These are phyloP conservation scores for Neoboletus magnificus DNA, from an alignment of 768 basidiomycete genomes.

Conservation along the genomic window DNA sequence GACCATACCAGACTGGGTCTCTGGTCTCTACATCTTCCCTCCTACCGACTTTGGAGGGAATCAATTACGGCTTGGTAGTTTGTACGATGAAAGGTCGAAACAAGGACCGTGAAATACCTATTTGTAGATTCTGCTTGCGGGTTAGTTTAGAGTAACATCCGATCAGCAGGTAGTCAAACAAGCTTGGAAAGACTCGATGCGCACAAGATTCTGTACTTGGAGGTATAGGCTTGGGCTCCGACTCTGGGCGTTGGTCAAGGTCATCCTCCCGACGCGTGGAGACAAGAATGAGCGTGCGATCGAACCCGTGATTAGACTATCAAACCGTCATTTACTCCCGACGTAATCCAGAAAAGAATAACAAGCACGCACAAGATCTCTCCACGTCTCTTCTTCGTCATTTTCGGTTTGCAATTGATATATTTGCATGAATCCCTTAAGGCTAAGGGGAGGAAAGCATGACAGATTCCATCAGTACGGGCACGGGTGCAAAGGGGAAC, in stretches of 20 bases:
- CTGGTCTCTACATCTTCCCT: slow-evolving; percentile 5
- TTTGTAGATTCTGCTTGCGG: slow-evolving; percentile 18
- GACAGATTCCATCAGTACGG: background rate
- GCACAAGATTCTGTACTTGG: slow-evolving; percentile 17
- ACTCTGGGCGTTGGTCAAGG: slow-evolving; percentile 13
- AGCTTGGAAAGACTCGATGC: background rate
- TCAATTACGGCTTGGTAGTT: slow-evolving; percentile 15
- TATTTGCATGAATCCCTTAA: slow-evolving; percentile 78
- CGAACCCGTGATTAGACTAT: slow-evolving; percentile 74
- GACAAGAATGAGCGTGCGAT: slow-evolving; percentile 59
- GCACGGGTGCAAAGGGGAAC: background rate
- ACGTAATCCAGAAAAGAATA: background rate
- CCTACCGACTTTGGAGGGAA: background rate
- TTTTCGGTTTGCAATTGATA: slow-evolving; percentile 84
- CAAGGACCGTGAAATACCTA: slow-evolving; percentile 1
- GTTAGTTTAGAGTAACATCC: background rate
- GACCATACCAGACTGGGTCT: slow-evolving; percentile 6
- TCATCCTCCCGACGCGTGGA: slow-evolving; percentile 54
- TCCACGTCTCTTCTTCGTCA: slow-evolving; percentile 83
- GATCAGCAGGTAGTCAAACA: background rate
- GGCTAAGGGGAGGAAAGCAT: slow-evolving; percentile 35
- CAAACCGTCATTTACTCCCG: slow-evolving; percentile 10
- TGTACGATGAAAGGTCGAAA: slow-evolving; percentile 7
- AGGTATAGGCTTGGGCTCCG: slow-evolving; percentile 15
- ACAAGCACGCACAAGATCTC: slow-evolving; percentile 58